Evolutionary conservation across 352 stramenopile genomes (phyloP).

Genomic region (Blastocystis sp.): DNA sequence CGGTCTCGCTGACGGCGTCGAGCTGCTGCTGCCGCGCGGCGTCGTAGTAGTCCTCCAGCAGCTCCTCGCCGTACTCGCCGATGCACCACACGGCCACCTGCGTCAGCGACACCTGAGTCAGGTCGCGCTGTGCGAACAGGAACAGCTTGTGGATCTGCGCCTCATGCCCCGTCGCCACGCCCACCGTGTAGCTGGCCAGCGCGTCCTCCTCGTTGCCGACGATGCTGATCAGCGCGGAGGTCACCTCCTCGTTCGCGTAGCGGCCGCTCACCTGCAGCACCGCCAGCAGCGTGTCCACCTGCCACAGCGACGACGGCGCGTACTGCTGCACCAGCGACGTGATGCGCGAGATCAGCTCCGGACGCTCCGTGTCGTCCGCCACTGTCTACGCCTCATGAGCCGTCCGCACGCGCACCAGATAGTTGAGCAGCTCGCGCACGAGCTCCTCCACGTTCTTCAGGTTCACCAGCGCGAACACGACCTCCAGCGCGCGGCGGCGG

Average conservation of each 20-base stretch:
- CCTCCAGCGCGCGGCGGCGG: constrained; percentile 92
- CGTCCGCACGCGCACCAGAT: constrained; percentile 81
- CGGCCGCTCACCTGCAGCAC: constrained; percentile 95
- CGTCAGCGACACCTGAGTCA: constrained; percentile 88
- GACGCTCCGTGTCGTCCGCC: constrained; percentile 88
- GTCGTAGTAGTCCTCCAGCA: constrained; percentile 57
- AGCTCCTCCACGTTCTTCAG: constrained; percentile 90
- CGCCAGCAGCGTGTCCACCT: constrained; percentile 94
- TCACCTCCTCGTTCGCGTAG: constrained; percentile 85
- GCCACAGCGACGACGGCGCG: constrained; percentile 79
- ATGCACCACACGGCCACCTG: constrained; percentile 96
- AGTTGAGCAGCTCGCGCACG: constrained; percentile 96
- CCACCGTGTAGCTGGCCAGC: constrained; percentile 85
- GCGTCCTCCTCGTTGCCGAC: constrained; percentile 63
- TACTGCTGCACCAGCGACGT: constrained; percentile 82
- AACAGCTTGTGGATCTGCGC: constrained; percentile 96
- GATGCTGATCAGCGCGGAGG: constrained; percentile 52
- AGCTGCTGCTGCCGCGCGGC: constrained; percentile 32
- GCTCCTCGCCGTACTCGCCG: constrained; percentile 86
- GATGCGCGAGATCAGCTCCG: constrained; percentile 89
- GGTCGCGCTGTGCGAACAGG: constrained; percentile 89
- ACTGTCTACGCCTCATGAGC: constrained; percentile 72
- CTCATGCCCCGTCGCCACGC: constrained; percentile 79
- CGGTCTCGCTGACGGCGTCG: background rate
- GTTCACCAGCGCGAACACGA: constrained; percentile 98